phyloP scores from a whole-genome alignment of 768 basidiomycete species.

The Sistotremastrum niveocremeum region DNA sequence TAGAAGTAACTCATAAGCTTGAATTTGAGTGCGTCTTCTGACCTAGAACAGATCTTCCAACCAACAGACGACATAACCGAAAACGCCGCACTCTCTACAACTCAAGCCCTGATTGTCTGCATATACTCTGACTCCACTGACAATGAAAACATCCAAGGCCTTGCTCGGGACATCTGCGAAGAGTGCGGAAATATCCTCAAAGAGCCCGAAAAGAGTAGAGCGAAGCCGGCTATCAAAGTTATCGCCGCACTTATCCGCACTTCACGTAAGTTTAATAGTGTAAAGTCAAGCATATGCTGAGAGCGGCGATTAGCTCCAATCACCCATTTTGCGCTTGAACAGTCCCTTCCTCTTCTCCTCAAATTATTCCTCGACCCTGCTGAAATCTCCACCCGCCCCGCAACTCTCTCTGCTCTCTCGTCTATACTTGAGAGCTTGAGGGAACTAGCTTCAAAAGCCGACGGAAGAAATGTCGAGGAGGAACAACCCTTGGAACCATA shows the following conservation, averaged over 20 bases:
- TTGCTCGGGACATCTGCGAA: conserved; percentile 62
- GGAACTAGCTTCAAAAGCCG: conserved; percentile 16
- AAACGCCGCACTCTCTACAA: conserved; percentile 53
- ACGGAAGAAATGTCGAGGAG: conserved; percentile 9
- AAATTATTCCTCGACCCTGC: conserved; percentile 60
- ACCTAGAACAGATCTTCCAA: conserved; percentile 65
- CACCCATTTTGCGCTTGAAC: conserved; percentile 50
- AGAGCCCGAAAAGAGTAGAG: conserved; percentile 90
- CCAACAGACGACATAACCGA: conserved; percentile 72
- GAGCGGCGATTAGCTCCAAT: conserved; percentile 39
- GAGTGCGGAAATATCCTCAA: conserved; percentile 70
- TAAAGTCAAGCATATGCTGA: not conserved
- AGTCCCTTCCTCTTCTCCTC: conserved; percentile 64
- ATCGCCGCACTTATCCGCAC: conserved; percentile 66
- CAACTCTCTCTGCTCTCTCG: conserved; percentile 61
- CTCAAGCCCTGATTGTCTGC: conserved; percentile 59
- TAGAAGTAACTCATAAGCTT: conserved; percentile 46
- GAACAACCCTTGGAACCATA: conserved; percentile 36
- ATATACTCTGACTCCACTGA: conserved; percentile 40
- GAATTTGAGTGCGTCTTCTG: not conserved
- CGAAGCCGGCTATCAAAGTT: conserved; percentile 75
- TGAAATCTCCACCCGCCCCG: conserved; percentile 50
- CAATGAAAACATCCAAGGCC: conserved; percentile 29
- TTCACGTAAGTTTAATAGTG: conserved; percentile 43
- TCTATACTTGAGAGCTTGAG: conserved; percentile 38